These are phyloP conservation scores for Pyrenophora tritici-repentis DNA, from an alignment of 2,329 filamentous ascomycete genomes.

Conservation along the genomic window DNA sequence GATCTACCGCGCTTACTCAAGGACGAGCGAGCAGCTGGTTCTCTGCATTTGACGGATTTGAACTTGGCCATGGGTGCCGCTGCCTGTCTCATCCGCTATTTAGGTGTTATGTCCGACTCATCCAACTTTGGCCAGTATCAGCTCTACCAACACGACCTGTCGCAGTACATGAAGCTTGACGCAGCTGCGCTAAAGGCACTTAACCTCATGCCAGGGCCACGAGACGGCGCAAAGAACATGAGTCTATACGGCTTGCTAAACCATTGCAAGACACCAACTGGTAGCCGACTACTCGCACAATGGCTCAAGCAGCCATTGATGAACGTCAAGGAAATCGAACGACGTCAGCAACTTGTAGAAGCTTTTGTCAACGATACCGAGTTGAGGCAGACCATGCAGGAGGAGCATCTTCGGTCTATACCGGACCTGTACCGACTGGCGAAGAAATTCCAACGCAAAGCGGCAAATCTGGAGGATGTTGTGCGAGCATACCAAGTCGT, in stretches of 20 bases:
- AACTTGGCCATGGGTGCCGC: conserved; percentile 97
- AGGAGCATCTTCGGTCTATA: conserved; percentile 89
- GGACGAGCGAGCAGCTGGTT: conserved; percentile 77
- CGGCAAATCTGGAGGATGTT: conserved; percentile 92
- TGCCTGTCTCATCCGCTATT: conserved; percentile 90
- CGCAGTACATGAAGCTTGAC: conserved; percentile 98
- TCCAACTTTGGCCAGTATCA: conserved; percentile 98
- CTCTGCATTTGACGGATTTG: conserved; percentile 85
- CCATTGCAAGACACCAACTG: conserved; percentile 95
- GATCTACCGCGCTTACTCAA: conserved; percentile 86
- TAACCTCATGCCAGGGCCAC: conserved; percentile 94
- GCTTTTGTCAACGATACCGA: conserved; percentile 94
- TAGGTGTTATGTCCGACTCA: conserved; percentile 85
- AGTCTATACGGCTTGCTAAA: conserved; percentile 92
- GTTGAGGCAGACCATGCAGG: conserved; percentile 92
- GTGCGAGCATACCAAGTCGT: conserved; percentile 94
- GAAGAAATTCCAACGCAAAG: conserved; percentile 91
- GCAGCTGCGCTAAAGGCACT: conserved; percentile 90
- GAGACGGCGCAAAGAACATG: conserved; percentile 97
- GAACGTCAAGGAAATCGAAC: conserved; percentile 85
- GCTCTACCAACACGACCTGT: conserved; percentile 94
- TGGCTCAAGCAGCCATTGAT: conserved; percentile 98
- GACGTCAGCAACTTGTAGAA: conserved; percentile 90
- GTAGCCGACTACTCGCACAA: conserved; percentile 85
- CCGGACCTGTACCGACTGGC: conserved; percentile 92